These are phyloP conservation scores for Pisolithus albus DNA, from an alignment of 768 basidiomycete genomes.

Conservation along the genomic window DNA sequence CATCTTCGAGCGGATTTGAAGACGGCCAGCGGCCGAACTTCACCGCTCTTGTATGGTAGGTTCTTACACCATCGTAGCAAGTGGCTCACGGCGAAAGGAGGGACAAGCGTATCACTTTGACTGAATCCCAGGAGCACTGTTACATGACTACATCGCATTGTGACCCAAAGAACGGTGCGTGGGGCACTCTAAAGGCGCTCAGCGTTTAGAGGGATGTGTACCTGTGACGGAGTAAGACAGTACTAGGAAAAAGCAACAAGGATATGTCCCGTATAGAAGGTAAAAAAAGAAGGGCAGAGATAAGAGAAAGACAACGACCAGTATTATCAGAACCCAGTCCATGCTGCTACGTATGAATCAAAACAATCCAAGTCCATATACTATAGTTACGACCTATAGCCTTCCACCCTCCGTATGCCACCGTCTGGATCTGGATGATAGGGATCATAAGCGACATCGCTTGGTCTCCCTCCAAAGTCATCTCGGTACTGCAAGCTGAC, in stretches of 20 bases:
- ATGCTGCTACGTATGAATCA: background rate
- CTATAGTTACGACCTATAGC: background rate
- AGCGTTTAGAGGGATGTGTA: too few relatives aligned
- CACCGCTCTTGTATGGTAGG: too few relatives aligned
- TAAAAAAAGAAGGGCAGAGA: background rate
- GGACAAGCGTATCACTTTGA: too few relatives aligned
- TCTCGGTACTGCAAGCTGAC: constrained; percentile 39
- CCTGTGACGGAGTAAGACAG: background rate
- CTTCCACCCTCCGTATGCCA: constrained; percentile 3
- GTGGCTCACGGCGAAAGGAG: too few relatives aligned
- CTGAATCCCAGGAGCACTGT: too few relatives aligned
- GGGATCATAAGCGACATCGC: constrained; percentile 18
- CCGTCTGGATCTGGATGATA: constrained; percentile 17
- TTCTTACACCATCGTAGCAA: too few relatives aligned
- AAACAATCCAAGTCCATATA: background rate
- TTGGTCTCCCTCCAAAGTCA: constrained; percentile 7
- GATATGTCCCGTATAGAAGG: background rate
- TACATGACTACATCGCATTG: too few relatives aligned
- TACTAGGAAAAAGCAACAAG: constrained; percentile 1
- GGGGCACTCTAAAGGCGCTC: too few relatives aligned
- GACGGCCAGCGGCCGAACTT: too few relatives aligned
- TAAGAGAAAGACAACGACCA: background rate
- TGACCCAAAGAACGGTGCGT: too few relatives aligned
- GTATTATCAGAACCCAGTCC: background rate
- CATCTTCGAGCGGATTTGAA: constrained; percentile 59